These are phyloP conservation scores for Colletotrichum melonis DNA, from an alignment of 2,329 filamentous ascomycete genomes.

Conservation along the genomic window DNA sequence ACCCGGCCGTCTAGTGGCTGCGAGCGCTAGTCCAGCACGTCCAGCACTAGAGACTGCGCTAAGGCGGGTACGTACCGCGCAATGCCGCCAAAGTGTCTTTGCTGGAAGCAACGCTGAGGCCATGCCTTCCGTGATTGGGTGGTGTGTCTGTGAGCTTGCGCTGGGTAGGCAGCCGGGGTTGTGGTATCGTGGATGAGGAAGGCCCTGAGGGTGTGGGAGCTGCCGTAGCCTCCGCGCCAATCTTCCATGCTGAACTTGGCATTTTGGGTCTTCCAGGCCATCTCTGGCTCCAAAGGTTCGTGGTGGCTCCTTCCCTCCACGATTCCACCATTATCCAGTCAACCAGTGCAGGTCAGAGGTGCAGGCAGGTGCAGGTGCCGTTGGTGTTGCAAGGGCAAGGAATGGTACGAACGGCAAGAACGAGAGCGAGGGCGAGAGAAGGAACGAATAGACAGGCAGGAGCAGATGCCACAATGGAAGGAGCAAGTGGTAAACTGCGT, in stretches of 20 bases:
- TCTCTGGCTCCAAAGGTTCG: background rate
- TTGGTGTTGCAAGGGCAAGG: background rate
- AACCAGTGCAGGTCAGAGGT: background rate
- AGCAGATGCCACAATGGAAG: background rate
- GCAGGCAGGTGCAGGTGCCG: background rate
- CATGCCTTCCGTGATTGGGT: conserved; percentile 12
- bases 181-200: background rate
- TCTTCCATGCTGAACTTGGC: background rate
- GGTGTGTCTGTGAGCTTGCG: conserved; percentile 2
- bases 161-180: background rate
- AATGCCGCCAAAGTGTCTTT: conserved; percentile 15
- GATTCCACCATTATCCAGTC: background rate
- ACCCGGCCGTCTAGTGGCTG: background rate
- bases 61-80: conserved; percentile 12
- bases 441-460: background rate
- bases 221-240: conserved; percentile 30
- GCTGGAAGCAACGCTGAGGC: conserved; percentile 14
- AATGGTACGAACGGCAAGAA: conserved; percentile 4
- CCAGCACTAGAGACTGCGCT: background rate
- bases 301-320: conserved; percentile 1
- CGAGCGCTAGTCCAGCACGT: background rate
- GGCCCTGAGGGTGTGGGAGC: conserved; percentile 6
- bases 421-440: background rate
- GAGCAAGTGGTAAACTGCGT: background rate
- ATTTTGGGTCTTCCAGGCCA: background rate